Evolutionary conservation across 2,329 filamentous ascomycete species (phyloP).

Genomic region (Geosmithia putterillii): DNA sequence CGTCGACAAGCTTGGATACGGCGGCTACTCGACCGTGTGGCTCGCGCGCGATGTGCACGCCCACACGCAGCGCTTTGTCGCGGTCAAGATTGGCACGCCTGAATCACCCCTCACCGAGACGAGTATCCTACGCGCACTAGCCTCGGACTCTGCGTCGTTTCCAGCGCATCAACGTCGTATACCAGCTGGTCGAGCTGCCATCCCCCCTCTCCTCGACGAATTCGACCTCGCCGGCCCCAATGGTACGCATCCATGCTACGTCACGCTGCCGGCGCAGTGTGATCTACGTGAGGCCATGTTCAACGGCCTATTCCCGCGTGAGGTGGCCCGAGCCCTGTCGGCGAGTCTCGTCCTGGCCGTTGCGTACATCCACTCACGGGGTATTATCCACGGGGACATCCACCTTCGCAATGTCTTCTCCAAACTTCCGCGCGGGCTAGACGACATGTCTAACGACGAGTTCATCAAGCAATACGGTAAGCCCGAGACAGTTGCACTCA

Average conservation of each 20-base stretch:
- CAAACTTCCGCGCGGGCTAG: conserved; percentile 10
- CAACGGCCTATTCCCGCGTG: conserved; percentile 8
- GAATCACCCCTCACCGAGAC: background rate
- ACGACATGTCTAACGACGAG: conserved; percentile 15
- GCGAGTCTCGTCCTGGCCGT: conserved; percentile 14
- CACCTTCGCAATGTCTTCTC: conserved; percentile 11
- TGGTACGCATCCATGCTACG: conserved; percentile 15
- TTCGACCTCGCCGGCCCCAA: conserved; percentile 17
- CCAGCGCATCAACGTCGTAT: background rate
- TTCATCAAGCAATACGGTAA: conserved; percentile 16
- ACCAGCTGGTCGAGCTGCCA: background rate
- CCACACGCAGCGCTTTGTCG: conserved; percentile 12
- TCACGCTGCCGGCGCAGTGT: conserved; percentile 7
- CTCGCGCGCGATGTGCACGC: conserved; percentile 15
- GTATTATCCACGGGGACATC: conserved; percentile 12
- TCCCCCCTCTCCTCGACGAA: conserved; percentile 10
- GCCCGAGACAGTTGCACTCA: conserved; percentile 14
- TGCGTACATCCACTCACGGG: conserved; percentile 13
- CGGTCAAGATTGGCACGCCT: conserved; percentile 12
- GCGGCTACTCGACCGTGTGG: conserved; percentile 29
- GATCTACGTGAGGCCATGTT: conserved; percentile 8
- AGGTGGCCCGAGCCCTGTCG: conserved; percentile 10
- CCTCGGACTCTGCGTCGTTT: background rate
- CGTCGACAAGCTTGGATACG: conserved; percentile 26
- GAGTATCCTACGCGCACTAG: conserved; percentile 11